Percentiles rank a stretch among this genome's conserved stretches.
These are phyloP conservation scores for Diaporthe citrichinensis DNA, from an alignment of 2,329 filamentous ascomycete species.

Conservation along the genomic window DNA sequence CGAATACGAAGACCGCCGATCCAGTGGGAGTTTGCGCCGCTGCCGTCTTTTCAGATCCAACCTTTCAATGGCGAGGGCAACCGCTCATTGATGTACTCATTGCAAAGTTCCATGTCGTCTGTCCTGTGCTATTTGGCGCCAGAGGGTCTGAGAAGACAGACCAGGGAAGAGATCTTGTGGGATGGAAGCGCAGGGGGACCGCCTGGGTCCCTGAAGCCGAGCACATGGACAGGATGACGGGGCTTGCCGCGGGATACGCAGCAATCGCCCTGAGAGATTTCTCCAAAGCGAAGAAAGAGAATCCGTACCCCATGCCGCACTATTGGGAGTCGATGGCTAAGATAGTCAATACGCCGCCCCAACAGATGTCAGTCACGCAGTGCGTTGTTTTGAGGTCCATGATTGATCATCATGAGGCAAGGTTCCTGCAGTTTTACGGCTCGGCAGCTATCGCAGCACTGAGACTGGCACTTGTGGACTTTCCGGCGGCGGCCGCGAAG, in stretches of 20 bases:
- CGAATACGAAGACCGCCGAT: conserved; percentile 74
- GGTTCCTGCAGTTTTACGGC: conserved; percentile 87
- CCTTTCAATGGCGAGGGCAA: conserved; percentile 74
- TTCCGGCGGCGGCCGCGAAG: conserved; percentile 70
- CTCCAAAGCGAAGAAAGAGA: conserved; percentile 74
- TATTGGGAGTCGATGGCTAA: conserved; percentile 87
- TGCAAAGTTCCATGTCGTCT: conserved; percentile 85
- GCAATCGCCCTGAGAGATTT: conserved; percentile 88
- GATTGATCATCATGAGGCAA: conserved; percentile 79
- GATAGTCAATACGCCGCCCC: conserved; percentile 81
- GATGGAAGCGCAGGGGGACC: conserved; percentile 77
- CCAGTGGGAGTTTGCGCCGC: conserved; percentile 79
- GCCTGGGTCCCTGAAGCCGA: conserved; percentile 76
- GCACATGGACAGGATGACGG: conserved; percentile 88
- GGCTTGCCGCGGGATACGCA: conserved; percentile 86
- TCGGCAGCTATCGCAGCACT: conserved; percentile 80
- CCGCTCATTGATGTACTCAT: conserved; percentile 82
- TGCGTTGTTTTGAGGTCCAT: conserved; percentile 79
- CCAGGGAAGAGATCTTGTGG: conserved; percentile 75
- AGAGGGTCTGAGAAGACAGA: conserved; percentile 81
- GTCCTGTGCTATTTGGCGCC: conserved; percentile 89
- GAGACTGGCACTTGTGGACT: conserved; percentile 78
- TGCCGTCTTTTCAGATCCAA: conserved; percentile 75
- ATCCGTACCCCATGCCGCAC: conserved; percentile 82
- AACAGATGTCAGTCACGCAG: conserved; percentile 80